These are phyloP conservation scores for Euphorbia celastroides DNA, from an alignment of 441 rosid genomes.

Conservation along the genomic window DNA sequence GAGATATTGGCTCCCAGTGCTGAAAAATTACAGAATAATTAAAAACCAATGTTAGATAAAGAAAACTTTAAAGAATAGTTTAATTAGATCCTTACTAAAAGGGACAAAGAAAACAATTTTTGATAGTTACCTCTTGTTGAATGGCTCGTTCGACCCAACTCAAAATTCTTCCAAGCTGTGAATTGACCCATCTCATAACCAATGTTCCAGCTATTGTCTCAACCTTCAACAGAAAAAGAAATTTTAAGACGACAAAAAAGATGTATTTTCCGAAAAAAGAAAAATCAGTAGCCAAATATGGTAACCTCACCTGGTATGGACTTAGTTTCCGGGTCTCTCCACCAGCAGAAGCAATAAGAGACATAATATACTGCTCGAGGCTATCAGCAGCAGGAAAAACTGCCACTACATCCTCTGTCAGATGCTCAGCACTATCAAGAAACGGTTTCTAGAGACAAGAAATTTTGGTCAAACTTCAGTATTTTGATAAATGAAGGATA, in stretches of 20 bases:
- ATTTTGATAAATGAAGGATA: slow-evolving; percentile 11
- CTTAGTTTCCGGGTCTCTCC: slow-evolving; percentile 67
- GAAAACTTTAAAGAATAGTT: no score
- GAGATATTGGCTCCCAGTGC: slow-evolving; percentile 95
- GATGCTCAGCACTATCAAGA: slow-evolving; percentile 78
- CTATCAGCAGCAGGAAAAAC: slow-evolving; percentile 92
- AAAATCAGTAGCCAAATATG: slow-evolving; percentile 7
- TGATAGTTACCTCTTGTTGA: slow-evolving; percentile 80
- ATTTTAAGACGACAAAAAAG: slow-evolving; percentile 8
- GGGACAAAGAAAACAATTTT: not conserved
- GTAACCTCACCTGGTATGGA: slow-evolving; percentile 69
- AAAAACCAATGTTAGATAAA: slow-evolving; percentile 16
- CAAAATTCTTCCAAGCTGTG: slow-evolving; percentile 87
- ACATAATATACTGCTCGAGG: slow-evolving; percentile 81
- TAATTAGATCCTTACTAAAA: slow-evolving; percentile 3
- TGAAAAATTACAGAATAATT: slow-evolving; percentile 29
- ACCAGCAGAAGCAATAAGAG: slow-evolving; percentile 55
- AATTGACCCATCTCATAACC: slow-evolving; percentile 94
- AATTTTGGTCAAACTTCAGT: slow-evolving; percentile 20
- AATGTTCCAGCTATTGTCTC: slow-evolving; percentile 91
- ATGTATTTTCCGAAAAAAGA: not conserved
- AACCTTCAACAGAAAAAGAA: slow-evolving; percentile 39
- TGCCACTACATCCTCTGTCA: slow-evolving; percentile 90
- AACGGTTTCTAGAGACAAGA: slow-evolving; percentile 80
- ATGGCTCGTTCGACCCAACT: slow-evolving; percentile 95